Conservation (phyloP, 805 yeast species). For the Suhomyces faveliae region DNA sequence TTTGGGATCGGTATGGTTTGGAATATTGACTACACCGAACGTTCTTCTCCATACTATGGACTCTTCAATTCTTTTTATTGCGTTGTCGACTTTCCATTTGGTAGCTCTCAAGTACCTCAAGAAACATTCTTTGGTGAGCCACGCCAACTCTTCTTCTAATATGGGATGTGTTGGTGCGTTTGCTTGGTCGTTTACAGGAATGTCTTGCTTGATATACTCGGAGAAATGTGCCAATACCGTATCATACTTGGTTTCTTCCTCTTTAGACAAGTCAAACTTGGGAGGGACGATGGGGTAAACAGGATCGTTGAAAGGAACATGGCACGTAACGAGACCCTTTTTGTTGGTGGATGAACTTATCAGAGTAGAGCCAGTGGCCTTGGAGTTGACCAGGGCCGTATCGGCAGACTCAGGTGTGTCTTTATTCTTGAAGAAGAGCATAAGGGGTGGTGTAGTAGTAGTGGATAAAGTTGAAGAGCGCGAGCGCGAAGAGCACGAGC, state of each 20-base stretch:
- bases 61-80: constrained; percentile 69
- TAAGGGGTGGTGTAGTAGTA: not conserved
- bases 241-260: constrained; percentile 32
- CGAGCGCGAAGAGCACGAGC: too few species aligned
- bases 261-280: constrained; percentile 25
- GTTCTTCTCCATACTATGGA: constrained; percentile 93
- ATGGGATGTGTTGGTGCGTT: constrained; percentile 26
- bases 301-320: constrained; percentile 41
- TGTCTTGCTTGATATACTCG: constrained; percentile 22
- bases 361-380: constrained; percentile 21
- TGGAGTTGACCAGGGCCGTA: constrained; percentile 15
- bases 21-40: constrained; percentile 60
- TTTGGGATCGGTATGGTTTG: constrained; percentile 43
- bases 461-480: too few species aligned
- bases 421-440: constrained; percentile 1
- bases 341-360: constrained; percentile 13
- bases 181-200: constrained; percentile 29
- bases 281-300: constrained; percentile 34
- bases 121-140: constrained; percentile 92
- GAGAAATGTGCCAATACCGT: constrained; percentile 30
- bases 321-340: constrained; percentile 30
- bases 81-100: constrained; percentile 76
- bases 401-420: constrained; percentile 5
- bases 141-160: constrained; percentile 63
- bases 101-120: constrained; percentile 90